Evolutionary conservation across 2,329 filamentous ascomycete species (phyloP).

Genomic region (Pyrenophora teres): DNA sequence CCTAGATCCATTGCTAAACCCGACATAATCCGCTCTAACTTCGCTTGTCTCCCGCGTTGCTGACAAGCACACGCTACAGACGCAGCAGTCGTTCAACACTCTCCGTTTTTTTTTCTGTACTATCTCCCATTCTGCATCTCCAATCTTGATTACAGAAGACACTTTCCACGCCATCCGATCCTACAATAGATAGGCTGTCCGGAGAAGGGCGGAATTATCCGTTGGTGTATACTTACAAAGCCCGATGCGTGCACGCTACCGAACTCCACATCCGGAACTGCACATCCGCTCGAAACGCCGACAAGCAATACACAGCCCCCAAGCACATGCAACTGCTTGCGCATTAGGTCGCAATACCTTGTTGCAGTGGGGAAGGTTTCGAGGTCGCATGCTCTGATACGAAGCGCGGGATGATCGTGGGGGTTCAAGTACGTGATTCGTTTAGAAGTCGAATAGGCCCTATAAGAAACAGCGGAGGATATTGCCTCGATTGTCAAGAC

Average conservation of each 20-base stretch:
- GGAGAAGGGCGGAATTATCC: constrained; percentile 20
- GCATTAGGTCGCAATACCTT: constrained; percentile 13
- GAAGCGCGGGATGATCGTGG: constrained; percentile 30
- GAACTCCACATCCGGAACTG: constrained; percentile 13
- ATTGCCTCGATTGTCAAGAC: constrained; percentile 11
- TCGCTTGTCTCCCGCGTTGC: constrained; percentile 13
- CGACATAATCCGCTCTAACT: constrained; percentile 20
- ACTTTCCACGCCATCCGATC: constrained; percentile 3
- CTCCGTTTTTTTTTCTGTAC: constrained; percentile 10
- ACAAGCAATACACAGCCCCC: constrained; percentile 9
- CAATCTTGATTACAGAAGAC: constrained; percentile 2
- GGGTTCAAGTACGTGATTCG: constrained; percentile 37
- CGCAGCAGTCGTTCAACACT: constrained; percentile 17
- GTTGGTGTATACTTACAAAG: constrained; percentile 1
- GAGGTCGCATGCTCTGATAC: constrained; percentile 21
- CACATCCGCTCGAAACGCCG: constrained; percentile 18
- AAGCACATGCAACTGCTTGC: constrained; percentile 9
- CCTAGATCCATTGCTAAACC: constrained; percentile 28
- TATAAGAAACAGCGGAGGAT: constrained; percentile 13
- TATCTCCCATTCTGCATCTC: constrained; percentile 12
- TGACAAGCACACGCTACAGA: constrained; percentile 20
- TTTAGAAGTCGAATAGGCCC: constrained; percentile 28
- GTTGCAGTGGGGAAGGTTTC: constrained; percentile 9
- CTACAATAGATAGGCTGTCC: constrained; percentile 9
- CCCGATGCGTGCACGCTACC: constrained; percentile 6